Conservation (phyloP, 805 yeast species). For the Lachancea sp. region DNA sequence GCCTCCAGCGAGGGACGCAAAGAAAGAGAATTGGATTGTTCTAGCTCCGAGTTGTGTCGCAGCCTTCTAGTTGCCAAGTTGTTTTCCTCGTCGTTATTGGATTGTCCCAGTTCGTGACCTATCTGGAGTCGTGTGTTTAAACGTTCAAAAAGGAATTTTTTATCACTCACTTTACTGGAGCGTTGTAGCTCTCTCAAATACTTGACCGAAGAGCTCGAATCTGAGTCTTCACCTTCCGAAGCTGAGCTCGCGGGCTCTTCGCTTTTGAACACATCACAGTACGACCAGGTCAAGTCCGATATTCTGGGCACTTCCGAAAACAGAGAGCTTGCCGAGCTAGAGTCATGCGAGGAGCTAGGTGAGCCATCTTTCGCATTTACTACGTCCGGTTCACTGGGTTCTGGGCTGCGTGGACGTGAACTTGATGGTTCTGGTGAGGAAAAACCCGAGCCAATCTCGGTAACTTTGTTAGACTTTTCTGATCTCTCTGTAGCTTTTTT, state of each 20-base stretch:
- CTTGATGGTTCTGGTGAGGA: conserved; percentile 7
- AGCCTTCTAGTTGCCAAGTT: background rate
- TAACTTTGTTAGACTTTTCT: background rate
- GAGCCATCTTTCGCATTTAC: conserved; percentile 2
- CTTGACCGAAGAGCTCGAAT: conserved; percentile 17
- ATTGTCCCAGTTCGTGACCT: background rate
- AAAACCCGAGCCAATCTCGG: conserved; percentile 10
- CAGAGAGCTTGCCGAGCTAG: conserved; percentile 22
- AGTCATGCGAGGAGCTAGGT: conserved; percentile 16
- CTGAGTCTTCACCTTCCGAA: conserved; percentile 6
- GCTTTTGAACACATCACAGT: conserved; percentile 15
- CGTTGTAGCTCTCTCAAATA: conserved; percentile 24
- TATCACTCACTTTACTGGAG: conserved; percentile 30
- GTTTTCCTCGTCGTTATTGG: background rate
- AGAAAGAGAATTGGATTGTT: conserved; percentile 13
- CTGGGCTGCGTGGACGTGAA: background rate
- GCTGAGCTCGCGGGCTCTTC: conserved; percentile 10
- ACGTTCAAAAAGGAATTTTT: conserved; percentile 29
- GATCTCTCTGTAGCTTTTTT: background rate
- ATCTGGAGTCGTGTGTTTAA: conserved; percentile 11
- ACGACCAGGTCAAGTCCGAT: conserved; percentile 19
- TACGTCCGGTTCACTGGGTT: background rate
- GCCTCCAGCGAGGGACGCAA: conserved; percentile 1
- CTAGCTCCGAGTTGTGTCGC: conserved; percentile 15
- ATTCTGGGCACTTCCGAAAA: conserved; percentile 25